phyloP scores from a whole-genome alignment of 805 yeast species.

The Ogataea pilisensis region DNA sequence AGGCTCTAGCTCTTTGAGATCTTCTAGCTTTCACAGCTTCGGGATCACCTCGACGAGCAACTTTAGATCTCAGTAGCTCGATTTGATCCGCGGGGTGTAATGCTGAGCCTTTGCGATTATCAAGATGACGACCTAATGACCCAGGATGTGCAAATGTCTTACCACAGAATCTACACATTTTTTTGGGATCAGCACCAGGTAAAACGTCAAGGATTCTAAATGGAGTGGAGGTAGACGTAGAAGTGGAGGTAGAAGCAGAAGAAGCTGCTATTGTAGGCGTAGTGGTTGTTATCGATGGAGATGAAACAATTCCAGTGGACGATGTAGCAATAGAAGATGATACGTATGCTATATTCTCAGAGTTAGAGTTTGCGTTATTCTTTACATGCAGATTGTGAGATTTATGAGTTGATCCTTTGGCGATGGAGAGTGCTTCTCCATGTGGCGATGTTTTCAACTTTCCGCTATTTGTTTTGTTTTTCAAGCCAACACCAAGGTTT shows the following conservation, averaged over 20 bases:
- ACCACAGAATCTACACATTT: conserved; percentile 49
- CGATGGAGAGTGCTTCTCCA: too few relatives aligned
- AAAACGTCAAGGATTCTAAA: conserved; percentile 19
- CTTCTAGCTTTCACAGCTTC: conserved; percentile 39
- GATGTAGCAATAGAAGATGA: too few relatives aligned
- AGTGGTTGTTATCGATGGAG: too few relatives aligned
- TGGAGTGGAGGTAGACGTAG: neutral
- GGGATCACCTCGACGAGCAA: conserved; percentile 48
- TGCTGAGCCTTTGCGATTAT: conserved; percentile 48
- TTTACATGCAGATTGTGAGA: too few relatives aligned
- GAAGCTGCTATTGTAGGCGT: too few relatives aligned
- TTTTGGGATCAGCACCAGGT: conserved; percentile 29
- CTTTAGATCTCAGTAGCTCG: conserved; percentile 42
- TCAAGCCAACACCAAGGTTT: too few relatives aligned
- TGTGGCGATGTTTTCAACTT: too few relatives aligned
- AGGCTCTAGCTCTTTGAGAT: conserved; percentile 36
- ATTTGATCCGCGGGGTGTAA: conserved; percentile 49
- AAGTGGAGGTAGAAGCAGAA: neutral
- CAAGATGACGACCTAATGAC: conserved; percentile 57
- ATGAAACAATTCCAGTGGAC: too few relatives aligned
- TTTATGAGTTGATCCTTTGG: too few relatives aligned
- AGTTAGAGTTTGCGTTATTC: too few relatives aligned
- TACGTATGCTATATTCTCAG: too few relatives aligned
- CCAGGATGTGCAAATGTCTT: conserved; percentile 53
- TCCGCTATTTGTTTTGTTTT: too few relatives aligned